A percentile compares a stretch with the other conserved stretches of the same genome.
phyloP scores from a whole-genome alignment of 2,329 filamentous ascomycete species.

The Epichloe sylvatica region DNA sequence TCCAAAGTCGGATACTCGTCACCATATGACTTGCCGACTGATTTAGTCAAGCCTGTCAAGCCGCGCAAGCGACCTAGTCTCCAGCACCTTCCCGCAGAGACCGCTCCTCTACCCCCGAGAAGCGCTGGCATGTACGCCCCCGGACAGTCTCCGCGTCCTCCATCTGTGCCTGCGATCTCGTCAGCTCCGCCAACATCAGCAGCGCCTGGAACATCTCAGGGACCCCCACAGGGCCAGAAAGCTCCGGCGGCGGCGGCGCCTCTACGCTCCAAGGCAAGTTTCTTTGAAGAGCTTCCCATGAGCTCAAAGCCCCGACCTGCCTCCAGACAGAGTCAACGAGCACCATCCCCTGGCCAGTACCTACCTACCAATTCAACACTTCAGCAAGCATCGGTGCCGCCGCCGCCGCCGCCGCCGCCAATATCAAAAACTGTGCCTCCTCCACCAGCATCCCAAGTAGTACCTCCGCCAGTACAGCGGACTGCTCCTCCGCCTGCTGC shows the following conservation, averaged over 20 bases:
- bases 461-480: slow-evolving; percentile 9
- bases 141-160: slow-evolving; percentile 10
- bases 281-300: slow-evolving; percentile 67
- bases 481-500: slow-evolving; percentile 9
- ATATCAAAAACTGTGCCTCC: slow-evolving; percentile 13
- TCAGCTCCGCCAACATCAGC: neutral
- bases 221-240: slow-evolving; percentile 18
- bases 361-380: neutral
- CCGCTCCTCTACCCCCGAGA: slow-evolving; percentile 39
- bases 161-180: slow-evolving; percentile 11
- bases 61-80: slow-evolving; percentile 51
- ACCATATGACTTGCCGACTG: slow-evolving; percentile 88
- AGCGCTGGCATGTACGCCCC: slow-evolving; percentile 44
- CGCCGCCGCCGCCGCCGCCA: slow-evolving; percentile 23
- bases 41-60: slow-evolving; percentile 48
- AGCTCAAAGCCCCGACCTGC: slow-evolving; percentile 46
- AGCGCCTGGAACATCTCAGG: slow-evolving; percentile 15
- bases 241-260: slow-evolving; percentile 20
- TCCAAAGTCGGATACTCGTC: slow-evolving; percentile 85
- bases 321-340: slow-evolving; percentile 36
- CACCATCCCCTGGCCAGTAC: slow-evolving; percentile 25
- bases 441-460: slow-evolving; percentile 10
- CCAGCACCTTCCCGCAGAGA: slow-evolving; percentile 35
- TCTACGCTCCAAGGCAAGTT: slow-evolving; percentile 36
- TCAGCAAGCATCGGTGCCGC: slow-evolving; percentile 8